Conservation (phyloP, 2,329 filamentous ascomycete genomes). For the Knufia fluminis region DNA sequence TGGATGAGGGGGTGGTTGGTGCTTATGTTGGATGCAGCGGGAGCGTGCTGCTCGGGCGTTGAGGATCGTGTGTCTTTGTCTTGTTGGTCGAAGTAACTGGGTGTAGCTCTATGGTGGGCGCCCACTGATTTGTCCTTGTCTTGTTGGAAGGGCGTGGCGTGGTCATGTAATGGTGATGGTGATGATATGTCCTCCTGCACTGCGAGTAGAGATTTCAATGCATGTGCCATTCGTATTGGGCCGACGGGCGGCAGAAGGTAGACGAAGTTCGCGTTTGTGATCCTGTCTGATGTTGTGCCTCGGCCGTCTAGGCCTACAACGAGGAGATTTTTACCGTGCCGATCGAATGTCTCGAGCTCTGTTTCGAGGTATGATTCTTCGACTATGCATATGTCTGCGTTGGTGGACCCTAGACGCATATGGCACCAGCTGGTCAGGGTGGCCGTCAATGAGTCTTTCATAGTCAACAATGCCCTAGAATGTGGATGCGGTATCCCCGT, state of each 20-base stretch:
- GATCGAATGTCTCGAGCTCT: background rate
- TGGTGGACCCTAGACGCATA: background rate
- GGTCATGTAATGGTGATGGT: background rate
- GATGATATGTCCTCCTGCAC: background rate
- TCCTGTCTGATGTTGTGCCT: background rate
- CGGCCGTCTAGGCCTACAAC: background rate
- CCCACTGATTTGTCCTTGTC: background rate
- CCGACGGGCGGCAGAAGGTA: conserved; percentile 1
- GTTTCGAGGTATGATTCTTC: background rate
- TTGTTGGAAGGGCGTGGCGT: background rate
- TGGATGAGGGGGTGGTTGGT: too few species aligned
- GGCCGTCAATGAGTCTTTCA: background rate
- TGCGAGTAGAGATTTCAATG: background rate
- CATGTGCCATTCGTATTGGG: background rate
- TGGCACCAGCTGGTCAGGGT: background rate
- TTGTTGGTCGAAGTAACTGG: too few species aligned
- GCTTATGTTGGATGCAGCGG: too few species aligned
- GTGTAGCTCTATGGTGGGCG: too few species aligned
- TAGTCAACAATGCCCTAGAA: background rate
- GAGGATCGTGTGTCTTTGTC: too few species aligned
- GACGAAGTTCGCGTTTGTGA: background rate
- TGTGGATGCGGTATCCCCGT: background rate
- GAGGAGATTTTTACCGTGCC: background rate
- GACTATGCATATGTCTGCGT: background rate
- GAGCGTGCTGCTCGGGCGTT: too few species aligned